These are phyloP conservation scores for Phytophthora brassicae DNA, from an alignment of 352 stramenopile genomes.

Conservation along the genomic window DNA sequence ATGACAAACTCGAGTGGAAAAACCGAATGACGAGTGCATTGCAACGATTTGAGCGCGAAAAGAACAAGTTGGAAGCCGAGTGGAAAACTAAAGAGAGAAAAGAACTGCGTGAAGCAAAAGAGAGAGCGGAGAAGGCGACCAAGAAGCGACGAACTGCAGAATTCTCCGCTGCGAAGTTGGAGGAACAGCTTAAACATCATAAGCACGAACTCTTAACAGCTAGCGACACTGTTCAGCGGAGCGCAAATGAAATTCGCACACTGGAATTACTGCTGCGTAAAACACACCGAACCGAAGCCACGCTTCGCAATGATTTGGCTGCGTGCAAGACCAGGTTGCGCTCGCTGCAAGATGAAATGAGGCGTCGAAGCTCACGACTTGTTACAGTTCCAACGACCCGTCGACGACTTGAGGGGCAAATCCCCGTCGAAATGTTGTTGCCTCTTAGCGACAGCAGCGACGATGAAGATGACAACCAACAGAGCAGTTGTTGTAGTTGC, in stretches of 20 bases:
- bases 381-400: neutral
- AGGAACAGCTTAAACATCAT: constrained; percentile 26
- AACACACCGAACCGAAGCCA: constrained; percentile 34
- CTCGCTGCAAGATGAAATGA: constrained; percentile 25
- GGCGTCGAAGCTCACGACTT: constrained; percentile 8
- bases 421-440: constrained; percentile 26
- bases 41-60: constrained; percentile 39
- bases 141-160: constrained; percentile 30
- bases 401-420: constrained; percentile 9
- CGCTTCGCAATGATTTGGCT: constrained; percentile 29
- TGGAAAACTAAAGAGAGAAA: constrained; percentile 23
- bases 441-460: constrained; percentile 25
- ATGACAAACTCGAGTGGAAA: constrained; percentile 42
- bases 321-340: constrained; percentile 27
- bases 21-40: constrained; percentile 24
- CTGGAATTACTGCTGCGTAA: constrained; percentile 30
- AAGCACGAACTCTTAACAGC: constrained; percentile 21
- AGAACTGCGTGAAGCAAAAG: constrained; percentile 32
- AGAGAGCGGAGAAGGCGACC: constrained; percentile 22
- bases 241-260: constrained; percentile 14
- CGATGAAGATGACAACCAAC: constrained; percentile 23
- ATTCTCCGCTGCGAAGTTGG: constrained; percentile 5
- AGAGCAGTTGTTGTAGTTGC: constrained; percentile 1
- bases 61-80: constrained; percentile 26
- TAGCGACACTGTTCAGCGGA: constrained; percentile 6